A percentile compares a stretch with the other conserved stretches of the same genome.
These are phyloP conservation scores for Eucalyptus rudis DNA, from an alignment of 345 rosid species.

Conservation along the genomic window DNA sequence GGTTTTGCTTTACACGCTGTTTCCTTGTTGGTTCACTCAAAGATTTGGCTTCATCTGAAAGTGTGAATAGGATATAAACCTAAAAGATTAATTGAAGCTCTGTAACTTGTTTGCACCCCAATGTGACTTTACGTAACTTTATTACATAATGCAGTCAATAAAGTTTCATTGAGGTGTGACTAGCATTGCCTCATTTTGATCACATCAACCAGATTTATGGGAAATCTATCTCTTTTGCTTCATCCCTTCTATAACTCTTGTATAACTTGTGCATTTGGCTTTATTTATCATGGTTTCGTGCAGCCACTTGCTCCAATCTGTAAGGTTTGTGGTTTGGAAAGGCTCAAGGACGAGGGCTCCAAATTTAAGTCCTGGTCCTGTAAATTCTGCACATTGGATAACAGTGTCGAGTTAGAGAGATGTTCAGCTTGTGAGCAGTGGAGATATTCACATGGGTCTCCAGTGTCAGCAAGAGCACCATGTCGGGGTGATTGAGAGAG, in stretches of 20 bases:
- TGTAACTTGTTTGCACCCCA: background rate
- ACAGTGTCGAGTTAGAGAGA: slow-evolving; percentile 41
- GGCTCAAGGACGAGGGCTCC: slow-evolving; percentile 29
- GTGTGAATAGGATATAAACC: background rate
- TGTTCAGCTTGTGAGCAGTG: slow-evolving; percentile 79
- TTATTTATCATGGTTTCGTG: background rate
- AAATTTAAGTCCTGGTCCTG: slow-evolving; percentile 54
- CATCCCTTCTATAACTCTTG: background rate
- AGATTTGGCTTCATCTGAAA: background rate
- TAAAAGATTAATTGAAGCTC: background rate
- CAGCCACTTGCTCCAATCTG: slow-evolving; percentile 71
- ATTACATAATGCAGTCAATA: background rate
- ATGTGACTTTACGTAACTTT: background rate
- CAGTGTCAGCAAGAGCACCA: slow-evolving; percentile 45
- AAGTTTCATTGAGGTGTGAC: background rate
- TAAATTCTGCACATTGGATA: slow-evolving; percentile 70
- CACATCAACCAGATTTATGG: background rate
- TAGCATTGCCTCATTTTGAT: background rate
- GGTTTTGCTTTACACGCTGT: background rate
- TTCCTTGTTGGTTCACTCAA: background rate
- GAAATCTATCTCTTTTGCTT: background rate
- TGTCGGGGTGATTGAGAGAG: slow-evolving; percentile 48
- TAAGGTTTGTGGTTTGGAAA: slow-evolving; percentile 37
- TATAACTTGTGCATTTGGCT: background rate
- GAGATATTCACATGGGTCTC: slow-evolving; percentile 74